Evolutionary conservation across 192 early-diverging fungal species (phyloP).

Genomic region (Spizellomyces sp.): DNA sequence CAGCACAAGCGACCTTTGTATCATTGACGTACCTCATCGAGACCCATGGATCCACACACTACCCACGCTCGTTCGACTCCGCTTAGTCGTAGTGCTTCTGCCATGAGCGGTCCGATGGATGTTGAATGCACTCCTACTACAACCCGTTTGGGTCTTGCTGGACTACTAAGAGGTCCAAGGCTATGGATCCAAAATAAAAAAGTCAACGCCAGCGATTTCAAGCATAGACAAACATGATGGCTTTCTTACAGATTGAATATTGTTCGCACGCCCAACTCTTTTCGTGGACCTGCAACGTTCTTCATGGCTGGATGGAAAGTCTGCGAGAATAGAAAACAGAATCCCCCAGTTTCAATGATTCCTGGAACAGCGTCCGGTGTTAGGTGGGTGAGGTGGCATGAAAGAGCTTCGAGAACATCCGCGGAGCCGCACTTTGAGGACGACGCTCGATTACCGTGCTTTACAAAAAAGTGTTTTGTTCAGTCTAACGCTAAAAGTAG

Average conservation of each 20-base stretch:
- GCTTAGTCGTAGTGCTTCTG: conserved; percentile 75
- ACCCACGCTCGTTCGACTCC: conserved; percentile 85
- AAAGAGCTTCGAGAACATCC: conserved; percentile 85
- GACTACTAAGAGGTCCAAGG: conserved; percentile 90
- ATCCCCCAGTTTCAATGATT: conserved; percentile 65
- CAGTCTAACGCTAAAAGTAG: background rate
- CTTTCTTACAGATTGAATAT: conserved; percentile 81
- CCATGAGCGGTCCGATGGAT: conserved; percentile 76
- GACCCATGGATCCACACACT: conserved; percentile 84
- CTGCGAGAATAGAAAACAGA: conserved; percentile 93
- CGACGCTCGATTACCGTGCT: conserved; percentile 93
- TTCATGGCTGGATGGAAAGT: conserved; percentile 92
- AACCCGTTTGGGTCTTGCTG: conserved; percentile 75
- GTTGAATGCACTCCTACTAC: conserved; percentile 92
- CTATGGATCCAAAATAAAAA: conserved; percentile 22
- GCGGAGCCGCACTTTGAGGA: conserved; percentile 92
- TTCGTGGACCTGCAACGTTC: conserved; percentile 68
- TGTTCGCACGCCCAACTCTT: conserved; percentile 89
- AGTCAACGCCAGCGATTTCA: background rate
- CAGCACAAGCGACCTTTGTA: conserved; percentile 4
- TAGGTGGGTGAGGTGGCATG: conserved; percentile 71
- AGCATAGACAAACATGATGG: background rate
- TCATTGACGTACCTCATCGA: conserved; percentile 74
- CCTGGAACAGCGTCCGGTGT: conserved; percentile 65
- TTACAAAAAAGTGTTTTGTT: background rate